Percentiles rank a stretch among this genome's conserved stretches.
phyloP scores from a whole-genome alignment of 495 filamentous ascomycete species.

The Clohesyomyces aquaticus region DNA sequence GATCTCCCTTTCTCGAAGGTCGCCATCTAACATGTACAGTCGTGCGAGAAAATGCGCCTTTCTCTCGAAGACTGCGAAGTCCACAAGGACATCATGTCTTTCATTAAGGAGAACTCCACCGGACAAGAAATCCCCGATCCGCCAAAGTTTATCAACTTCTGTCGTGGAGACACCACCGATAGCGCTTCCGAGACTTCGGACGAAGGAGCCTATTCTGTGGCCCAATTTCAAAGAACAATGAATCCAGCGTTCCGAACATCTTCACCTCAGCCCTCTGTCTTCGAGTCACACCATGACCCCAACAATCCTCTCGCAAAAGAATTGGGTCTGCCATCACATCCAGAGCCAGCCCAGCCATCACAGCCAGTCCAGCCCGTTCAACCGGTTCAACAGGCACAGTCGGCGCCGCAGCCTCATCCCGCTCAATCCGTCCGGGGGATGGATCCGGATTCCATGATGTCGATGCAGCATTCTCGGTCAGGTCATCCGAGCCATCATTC shows the following conservation, averaged over 20 bases:
- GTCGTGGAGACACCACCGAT: conserved; percentile 83
- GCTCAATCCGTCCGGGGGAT: neutral
- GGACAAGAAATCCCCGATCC: conserved; percentile 97
- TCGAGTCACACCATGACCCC: conserved; percentile 86
- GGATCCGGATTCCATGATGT: too few species aligned
- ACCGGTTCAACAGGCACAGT: conserved; percentile 1
- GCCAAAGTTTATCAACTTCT: conserved; percentile 98
- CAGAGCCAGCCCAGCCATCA: conserved; percentile 1
- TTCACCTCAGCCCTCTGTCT: conserved; percentile 83
- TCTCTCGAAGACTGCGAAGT: conserved; percentile 95
- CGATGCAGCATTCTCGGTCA: too few species aligned
- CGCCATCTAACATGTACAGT: conserved; percentile 46
- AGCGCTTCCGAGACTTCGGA: conserved; percentile 80
- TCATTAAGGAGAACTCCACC: conserved; percentile 88
- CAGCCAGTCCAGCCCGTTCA: conserved; percentile 6
- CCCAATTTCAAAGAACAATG: conserved; percentile 91
- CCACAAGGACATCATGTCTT: conserved; percentile 87
- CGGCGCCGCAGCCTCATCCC: conserved; percentile 2
- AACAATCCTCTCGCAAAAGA: conserved; percentile 68
- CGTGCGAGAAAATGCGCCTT: conserved; percentile 95
- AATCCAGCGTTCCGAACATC: conserved; percentile 94
- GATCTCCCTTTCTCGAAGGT: conserved; percentile 36
- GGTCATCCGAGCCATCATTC: too few species aligned
- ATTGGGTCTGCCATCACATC: conserved; percentile 54
- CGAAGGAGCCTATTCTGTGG: conserved; percentile 84